Evolutionary conservation across 192 early-diverging fungal genomes (phyloP), one percentile per base, ranked within the genome.

Genomic region (Backusella psychrophila): DNA sequence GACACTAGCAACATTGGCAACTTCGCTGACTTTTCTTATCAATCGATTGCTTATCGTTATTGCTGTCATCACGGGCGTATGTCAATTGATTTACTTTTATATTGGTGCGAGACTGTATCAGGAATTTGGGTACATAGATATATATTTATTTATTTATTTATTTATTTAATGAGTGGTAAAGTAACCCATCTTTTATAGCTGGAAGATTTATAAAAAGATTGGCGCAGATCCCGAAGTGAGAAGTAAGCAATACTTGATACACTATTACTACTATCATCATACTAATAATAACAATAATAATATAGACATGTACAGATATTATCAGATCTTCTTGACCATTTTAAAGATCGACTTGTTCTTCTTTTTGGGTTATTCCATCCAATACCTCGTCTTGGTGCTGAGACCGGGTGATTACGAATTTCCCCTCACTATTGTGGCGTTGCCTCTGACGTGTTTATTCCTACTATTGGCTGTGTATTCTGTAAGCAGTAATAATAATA

Each of bases 311-410:
- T 90, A 87, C 68, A 80, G 88, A 35, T 81, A 84, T 33, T 94
- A 94, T 80, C 93, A 95, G 59, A 89, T 96, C 65, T 94, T 94
- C 78, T 75, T 96, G 59, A 85, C 94, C 72, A 82, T 95, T 11
- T 81, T 96, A 29, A 96, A 96, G 78, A 75, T 95, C 15, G 93
- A 95, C 73, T 77, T 95, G 1, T 96, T 94, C 84, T 96, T 96
- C 85, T 94, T 94, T 76, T 66, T 93, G 23, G 87, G 87, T 9
- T 94, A 94, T 74, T 86, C 89, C 19, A 83, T 93, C 35, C 92
- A 94, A 77, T 90, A 86, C 46, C 74, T 93, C 33, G 82, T 89
- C 5, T 80, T 95, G 15, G 88, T 90, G 7, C 77, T 87, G 14
- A 75, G 74, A 35, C 42, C 82, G 0, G 67, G 81, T 39, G 85